Evolutionary conservation across 2,329 filamentous ascomycete species (phyloP).

Genomic region (Paecilomyces sp.): DNA sequence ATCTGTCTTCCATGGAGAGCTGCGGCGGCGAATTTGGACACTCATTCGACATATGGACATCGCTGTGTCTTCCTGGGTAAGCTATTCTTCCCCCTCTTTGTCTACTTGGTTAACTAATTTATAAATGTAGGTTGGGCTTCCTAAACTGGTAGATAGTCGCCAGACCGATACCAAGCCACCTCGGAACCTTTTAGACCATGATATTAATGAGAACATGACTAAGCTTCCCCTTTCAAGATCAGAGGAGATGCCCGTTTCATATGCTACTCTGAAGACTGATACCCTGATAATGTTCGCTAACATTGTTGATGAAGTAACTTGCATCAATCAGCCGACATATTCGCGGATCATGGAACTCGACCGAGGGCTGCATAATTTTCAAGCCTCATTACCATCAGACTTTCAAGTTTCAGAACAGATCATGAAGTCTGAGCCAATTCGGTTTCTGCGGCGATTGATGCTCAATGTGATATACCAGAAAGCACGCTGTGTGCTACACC

Average conservation of each 20-base stretch:
- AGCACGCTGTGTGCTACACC: constrained; percentile 5
- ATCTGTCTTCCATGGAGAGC: constrained; percentile 26
- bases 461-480: constrained; percentile 2
- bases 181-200: constrained; percentile 32
- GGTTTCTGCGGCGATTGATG: constrained; percentile 1
- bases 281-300: constrained; percentile 2
- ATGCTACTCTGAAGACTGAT: constrained; percentile 3
- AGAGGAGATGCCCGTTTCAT: constrained; percentile 6
- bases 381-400: neutral
- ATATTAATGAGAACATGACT: constrained; percentile 28
- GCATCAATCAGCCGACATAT: neutral
- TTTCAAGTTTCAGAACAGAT: constrained; percentile 1
- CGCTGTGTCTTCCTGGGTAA: constrained; percentile 21
- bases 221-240: constrained; percentile 20
- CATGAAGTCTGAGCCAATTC: neutral
- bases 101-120: neutral
- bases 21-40: constrained; percentile 26
- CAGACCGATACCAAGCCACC: constrained; percentile 33
- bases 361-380: neutral
- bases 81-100: neutral
- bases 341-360: neutral
- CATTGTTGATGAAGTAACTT: neutral
- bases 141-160: constrained; percentile 27
- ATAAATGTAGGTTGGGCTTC: constrained; percentile 23
- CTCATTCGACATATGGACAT: constrained; percentile 30